Percentiles rank a stretch among this genome's conserved stretches.
phyloP scores from a whole-genome alignment of 345 rosid species.

The Citrus cavaleriei region DNA sequence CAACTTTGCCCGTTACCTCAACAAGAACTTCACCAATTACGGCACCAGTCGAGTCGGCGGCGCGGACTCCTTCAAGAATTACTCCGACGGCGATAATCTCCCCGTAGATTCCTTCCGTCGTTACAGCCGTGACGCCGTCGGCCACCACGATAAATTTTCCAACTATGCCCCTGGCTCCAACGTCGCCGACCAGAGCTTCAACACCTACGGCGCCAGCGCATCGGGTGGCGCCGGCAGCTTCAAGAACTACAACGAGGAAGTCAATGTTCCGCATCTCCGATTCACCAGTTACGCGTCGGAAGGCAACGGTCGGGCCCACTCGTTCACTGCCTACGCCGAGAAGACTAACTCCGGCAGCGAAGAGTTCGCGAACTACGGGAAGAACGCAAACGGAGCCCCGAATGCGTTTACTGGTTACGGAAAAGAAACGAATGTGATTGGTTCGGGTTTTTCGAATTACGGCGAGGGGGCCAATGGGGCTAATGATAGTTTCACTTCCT shows the following conservation, averaged over 20 bases:
- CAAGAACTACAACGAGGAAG: conserved; percentile 43
- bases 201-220: conserved; percentile 58
- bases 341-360: conserved; percentile 63
- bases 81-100: conserved; percentile 36
- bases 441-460: conserved; percentile 60
- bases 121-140: conserved; percentile 44
- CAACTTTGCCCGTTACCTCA: conserved; percentile 46
- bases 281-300: conserved; percentile 63
- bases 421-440: conserved; percentile 51
- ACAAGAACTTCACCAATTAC: conserved; percentile 79
- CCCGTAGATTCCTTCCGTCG: conserved; percentile 51
- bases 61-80: conserved; percentile 47
- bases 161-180: conserved; percentile 39
- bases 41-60: conserved; percentile 50
- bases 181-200: conserved; percentile 70
- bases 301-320: conserved; percentile 40
- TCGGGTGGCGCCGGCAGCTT: conserved; percentile 68
- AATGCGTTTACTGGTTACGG: conserved; percentile 58
- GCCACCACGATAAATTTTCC: conserved; percentile 41
- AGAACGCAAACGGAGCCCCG: conserved; percentile 57
- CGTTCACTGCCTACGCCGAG: conserved; percentile 47
- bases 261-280: conserved; percentile 56
- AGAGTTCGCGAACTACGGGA: conserved; percentile 58
- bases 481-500: conserved; percentile 59
- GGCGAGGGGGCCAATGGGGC: conserved; percentile 59